Conservation (phyloP, 2,329 filamentous ascomycete genomes). For the Beauveria caledonica region DNA sequence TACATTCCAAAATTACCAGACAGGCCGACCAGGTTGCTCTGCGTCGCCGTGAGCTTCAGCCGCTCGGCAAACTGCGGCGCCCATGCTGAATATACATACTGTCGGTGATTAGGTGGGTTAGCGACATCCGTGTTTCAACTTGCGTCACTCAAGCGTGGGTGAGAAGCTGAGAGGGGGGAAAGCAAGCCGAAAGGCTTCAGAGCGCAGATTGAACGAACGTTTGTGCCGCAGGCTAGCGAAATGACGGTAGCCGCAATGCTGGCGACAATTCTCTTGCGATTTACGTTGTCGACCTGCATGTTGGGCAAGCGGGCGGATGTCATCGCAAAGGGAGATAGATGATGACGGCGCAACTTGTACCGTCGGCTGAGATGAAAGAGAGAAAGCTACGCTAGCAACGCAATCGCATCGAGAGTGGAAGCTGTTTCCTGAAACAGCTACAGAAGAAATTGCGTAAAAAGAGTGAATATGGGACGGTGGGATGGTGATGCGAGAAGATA, state of each 20-base stretch:
- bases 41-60: constrained; percentile 79
- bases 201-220: constrained; percentile 48
- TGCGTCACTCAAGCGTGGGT: not conserved
- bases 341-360: constrained; percentile 1
- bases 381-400: not conserved
- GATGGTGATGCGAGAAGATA: not conserved
- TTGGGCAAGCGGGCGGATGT: not conserved
- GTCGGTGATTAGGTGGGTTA: constrained; percentile 7
- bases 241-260: constrained; percentile 79
- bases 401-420: not conserved
- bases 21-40: constrained; percentile 86
- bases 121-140: not conserved
- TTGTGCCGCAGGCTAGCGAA: constrained; percentile 84
- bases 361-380: not conserved
- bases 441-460: not conserved
- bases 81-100: constrained; percentile 99
- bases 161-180: no score
- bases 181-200: not conserved
- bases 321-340: not conserved
- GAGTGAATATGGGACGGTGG: not conserved
- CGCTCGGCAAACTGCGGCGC: constrained; percentile 88
- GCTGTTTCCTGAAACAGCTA: not conserved
- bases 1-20: constrained; percentile 92
- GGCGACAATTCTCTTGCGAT: constrained; percentile 65
- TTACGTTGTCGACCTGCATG: constrained; percentile 42